A percentile compares a stretch with the other conserved stretches of the same genome.
Evolutionary conservation across 1,284 basidiomycete genomes (phyloP).

Genomic region (Trametes polyzona): DNA sequence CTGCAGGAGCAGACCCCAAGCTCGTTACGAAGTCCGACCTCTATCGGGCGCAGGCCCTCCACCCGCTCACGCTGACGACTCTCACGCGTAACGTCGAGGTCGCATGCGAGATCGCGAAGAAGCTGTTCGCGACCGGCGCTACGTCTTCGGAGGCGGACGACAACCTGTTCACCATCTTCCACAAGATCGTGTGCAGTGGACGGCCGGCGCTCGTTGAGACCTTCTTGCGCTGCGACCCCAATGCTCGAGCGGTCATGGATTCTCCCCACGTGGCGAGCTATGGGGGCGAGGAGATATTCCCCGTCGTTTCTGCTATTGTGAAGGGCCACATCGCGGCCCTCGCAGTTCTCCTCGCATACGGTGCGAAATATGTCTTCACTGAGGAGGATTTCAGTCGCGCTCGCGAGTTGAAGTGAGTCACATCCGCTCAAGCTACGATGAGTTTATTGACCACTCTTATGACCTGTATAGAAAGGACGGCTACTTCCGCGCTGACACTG

Average conservation of each 20-base stretch:
- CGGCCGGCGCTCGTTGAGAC: conserved; percentile 48
- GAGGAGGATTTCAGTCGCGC: conserved; percentile 39
- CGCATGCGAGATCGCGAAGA: conserved; percentile 47
- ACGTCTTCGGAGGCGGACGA: conserved; percentile 53
- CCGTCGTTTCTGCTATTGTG: conserved; percentile 43
- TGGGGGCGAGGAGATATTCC: conserved; percentile 32
- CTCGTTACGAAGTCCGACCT: conserved; percentile 30
- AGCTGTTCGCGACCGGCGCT: conserved; percentile 51
- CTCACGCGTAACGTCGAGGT: conserved; percentile 49
- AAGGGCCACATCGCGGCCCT: conserved; percentile 41
- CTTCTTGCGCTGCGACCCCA: conserved; percentile 52
- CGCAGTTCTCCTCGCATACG: conserved; percentile 46
- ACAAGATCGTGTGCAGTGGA: conserved; percentile 44
- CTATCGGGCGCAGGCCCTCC: conserved; percentile 34
- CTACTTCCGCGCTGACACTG: not conserved
- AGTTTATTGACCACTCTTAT: not conserved
- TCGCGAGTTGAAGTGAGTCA: conserved; percentile 28
- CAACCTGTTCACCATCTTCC: conserved; percentile 51
- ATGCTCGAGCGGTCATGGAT: conserved; percentile 49
- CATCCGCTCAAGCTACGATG: not conserved
- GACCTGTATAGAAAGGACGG: conserved; percentile 1
- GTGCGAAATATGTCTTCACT: conserved; percentile 40
- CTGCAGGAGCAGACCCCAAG: conserved; percentile 45
- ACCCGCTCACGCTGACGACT: conserved; percentile 53
- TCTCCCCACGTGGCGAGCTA: conserved; percentile 39